These are phyloP conservation scores for Aspergillus ochraceus DNA, from an alignment of 2,329 filamentous ascomycete species.

Conservation along the genomic window DNA sequence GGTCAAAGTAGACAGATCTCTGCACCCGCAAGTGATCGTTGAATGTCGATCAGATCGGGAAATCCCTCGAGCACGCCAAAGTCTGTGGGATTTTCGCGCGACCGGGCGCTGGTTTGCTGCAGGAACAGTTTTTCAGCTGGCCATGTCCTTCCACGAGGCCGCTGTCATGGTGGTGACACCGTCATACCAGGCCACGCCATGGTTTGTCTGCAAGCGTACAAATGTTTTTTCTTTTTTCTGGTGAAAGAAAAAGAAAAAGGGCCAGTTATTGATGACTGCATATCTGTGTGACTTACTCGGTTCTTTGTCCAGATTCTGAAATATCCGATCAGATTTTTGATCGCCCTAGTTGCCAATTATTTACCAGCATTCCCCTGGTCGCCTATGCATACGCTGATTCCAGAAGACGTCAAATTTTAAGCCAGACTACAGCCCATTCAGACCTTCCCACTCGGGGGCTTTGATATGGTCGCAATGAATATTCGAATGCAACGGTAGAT, in stretches of 20 bases:
- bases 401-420: neutral
- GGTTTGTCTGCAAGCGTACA: neutral
- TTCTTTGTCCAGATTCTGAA: conserved; percentile 14
- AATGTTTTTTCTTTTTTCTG: neutral
- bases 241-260: neutral
- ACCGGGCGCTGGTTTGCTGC: conserved; percentile 25
- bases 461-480: neutral
- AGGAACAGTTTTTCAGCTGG: conserved; percentile 34
- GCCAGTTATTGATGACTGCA: neutral
- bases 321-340: conserved; percentile 2
- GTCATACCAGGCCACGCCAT: neutral
- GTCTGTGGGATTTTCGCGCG: neutral
- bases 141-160: conserved; percentile 4
- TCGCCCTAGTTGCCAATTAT: neutral
- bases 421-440: neutral
- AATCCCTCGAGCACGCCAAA: neutral
- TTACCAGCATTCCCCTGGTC: neutral
- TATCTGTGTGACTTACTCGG: conserved; percentile 7
- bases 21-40: neutral
- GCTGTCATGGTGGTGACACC: neutral
- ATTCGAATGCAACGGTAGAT: conserved; percentile 6
- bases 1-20: neutral
- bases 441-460: neutral
- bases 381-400: neutral
- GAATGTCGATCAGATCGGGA: conserved; percentile 14